phyloP scores from a whole-genome alignment of 192 early-diverging fungal species.

The Coemansia sp. region DNA sequence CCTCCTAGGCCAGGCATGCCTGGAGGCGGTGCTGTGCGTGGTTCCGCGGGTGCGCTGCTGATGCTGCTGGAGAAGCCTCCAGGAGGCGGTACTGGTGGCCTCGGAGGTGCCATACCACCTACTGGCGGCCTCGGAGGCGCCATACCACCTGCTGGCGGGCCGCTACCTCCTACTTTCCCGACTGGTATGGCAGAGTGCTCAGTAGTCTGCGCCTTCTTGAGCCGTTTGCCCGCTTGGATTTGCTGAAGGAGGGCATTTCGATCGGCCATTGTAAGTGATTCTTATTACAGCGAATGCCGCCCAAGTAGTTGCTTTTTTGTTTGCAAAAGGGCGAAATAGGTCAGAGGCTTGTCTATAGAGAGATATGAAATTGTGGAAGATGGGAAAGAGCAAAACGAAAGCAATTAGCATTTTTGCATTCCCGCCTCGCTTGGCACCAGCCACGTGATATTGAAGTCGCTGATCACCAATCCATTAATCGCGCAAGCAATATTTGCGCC shows the following conservation, averaged over 20 bases:
- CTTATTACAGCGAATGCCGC: not conserved
- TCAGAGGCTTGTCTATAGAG: no score
- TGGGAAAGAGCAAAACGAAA: no score
- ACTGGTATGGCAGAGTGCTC: slow-evolving; percentile 65
- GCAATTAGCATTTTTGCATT: no score
- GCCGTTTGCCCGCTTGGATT: slow-evolving; percentile 68
- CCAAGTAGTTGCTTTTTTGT: not conserved
- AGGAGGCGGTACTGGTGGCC: slow-evolving; percentile 31
- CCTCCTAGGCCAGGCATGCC: slow-evolving; percentile 58
- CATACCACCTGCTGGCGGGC: slow-evolving; percentile 37
- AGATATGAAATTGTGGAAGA: no score
- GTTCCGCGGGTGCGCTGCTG: slow-evolving; percentile 17
- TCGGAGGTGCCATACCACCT: slow-evolving; percentile 32
- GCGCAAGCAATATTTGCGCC: not conserved
- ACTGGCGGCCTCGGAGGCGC: slow-evolving; percentile 33
- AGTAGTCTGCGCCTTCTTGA: slow-evolving; percentile 71
- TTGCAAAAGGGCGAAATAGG: not conserved
- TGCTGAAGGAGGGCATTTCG: slow-evolving; percentile 63
- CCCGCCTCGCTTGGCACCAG: not conserved
- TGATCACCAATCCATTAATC: not conserved
- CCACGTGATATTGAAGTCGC: not conserved
- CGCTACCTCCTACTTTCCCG: slow-evolving; percentile 24
- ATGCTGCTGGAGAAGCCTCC: slow-evolving; percentile 18
- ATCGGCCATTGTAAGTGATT: slow-evolving; percentile 29
- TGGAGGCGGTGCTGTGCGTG: slow-evolving; percentile 18